Base-by-base conservation (phyloP, 1,284 basidiomycete genomes). In the Pseudozyma tsukubaensis region DNA sequence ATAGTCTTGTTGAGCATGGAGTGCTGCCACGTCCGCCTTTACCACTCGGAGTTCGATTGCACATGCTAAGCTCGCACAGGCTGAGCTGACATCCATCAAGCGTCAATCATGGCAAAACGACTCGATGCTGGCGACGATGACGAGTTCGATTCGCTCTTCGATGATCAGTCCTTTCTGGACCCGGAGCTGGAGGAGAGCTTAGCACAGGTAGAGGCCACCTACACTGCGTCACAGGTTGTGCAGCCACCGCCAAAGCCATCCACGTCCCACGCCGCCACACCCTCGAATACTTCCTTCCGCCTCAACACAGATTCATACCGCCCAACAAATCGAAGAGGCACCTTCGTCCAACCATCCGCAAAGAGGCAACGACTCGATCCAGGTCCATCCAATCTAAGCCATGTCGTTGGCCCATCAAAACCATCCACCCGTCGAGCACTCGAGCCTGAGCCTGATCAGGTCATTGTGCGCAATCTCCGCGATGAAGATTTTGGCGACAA, bases 111-210 rank as follows among this genome's bases (percentile, higher is more conserved):
- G 61, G 39, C 48, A 16, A n/a, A 34, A 21, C 51, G 13, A 16
- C 35, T 54, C 34, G 51, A 65, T 16, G 16, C 7, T 32, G 49
- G 43, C 29, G 37, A 53, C n/a, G 59, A 70, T 14, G 63, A 70
- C 51, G 72, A 75, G 42, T 75, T 75, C 54, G 72, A 75, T 44
- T 64, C 60, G 6, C 43, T 75, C 45, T 70, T 74, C 43, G 72
- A 74, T 37, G 64, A 71, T 36, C 57, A 61, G 18, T 43, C 36
- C 5, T 58, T 68, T 18, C 61, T 71, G 50, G 64, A 75, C 40
- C 63, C 72, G 6, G 72, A 70, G 34, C 59, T 75, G 14, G 67
- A 75, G 42, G 53, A 75, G 54, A 71, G 62, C 19, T 68, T 75
- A 12, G 72, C 72, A 36, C 67, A 75, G 21, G 63, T 48, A 21